Percentiles rank a stretch among this genome's conserved stretches.
These are phyloP conservation scores for Raffaelea deltoideospora DNA, from an alignment of 2,329 filamentous ascomycete species.

Conservation along the genomic window DNA sequence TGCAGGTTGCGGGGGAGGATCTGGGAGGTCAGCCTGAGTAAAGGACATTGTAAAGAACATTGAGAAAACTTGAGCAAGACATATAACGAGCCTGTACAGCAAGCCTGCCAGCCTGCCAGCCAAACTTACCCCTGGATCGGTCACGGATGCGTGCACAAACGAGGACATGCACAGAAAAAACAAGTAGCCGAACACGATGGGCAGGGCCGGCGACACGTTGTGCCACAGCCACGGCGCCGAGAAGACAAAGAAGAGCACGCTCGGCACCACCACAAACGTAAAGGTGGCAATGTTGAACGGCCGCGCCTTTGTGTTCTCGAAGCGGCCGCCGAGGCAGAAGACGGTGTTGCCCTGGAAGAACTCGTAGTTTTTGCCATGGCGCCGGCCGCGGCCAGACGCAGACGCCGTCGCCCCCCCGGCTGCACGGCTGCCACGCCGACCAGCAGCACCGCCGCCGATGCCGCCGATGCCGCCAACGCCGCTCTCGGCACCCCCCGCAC, in stretches of 20 bases:
- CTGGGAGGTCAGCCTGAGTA: constrained; percentile 31
- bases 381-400: not conserved
- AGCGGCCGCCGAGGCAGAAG: constrained; percentile 72
- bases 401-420: too few species aligned
- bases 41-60: too few species aligned
- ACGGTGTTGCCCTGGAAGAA: constrained; percentile 90
- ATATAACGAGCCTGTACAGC: too few species aligned
- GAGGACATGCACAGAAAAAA: constrained; percentile 84
- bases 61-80: too few species aligned
- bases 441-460: too few species aligned
- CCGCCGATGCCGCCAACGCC: too few species aligned
- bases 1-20: constrained; percentile 89
- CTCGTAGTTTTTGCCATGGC: constrained; percentile 59
- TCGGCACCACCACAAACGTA: constrained; percentile 62
- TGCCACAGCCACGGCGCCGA: constrained; percentile 78
- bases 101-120: too few species aligned
- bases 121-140: constrained; percentile 72
- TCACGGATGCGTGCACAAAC: constrained; percentile 80
- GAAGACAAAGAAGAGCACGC: constrained; percentile 69
- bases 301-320: constrained; percentile 75
- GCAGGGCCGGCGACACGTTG: constrained; percentile 75
- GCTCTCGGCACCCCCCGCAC: too few species aligned
- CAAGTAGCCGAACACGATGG: constrained; percentile 81
- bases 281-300: constrained; percentile 85
- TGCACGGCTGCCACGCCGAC: not conserved